Percentiles rank a stretch among this genome's conserved stretches.
Evolutionary conservation across 768 basidiomycete species (phyloP).

Genomic region (Stropharia rugosoannulata): DNA sequence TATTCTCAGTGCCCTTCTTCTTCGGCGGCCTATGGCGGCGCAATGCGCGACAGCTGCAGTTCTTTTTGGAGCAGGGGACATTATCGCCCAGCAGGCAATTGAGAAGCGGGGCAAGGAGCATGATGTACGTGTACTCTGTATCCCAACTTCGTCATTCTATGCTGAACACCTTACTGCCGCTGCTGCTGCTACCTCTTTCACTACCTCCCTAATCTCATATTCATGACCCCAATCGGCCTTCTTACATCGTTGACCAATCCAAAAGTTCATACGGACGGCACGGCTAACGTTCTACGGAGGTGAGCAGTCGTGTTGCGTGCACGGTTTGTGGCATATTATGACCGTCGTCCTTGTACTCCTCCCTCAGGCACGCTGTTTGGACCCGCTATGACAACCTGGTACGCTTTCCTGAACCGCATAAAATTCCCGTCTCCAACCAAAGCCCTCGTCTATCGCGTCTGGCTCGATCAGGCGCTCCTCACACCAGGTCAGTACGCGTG

Average conservation of each 20-base stretch:
- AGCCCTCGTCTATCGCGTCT: constrained; percentile 66
- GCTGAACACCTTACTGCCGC: no score
- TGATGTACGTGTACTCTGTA: constrained; percentile 52
- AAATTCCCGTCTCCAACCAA: constrained; percentile 62
- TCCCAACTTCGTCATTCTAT: neutral
- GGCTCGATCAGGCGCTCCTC: constrained; percentile 76
- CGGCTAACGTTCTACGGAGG: constrained; percentile 72
- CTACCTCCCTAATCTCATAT: no score
- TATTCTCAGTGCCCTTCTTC: constrained; percentile 49
- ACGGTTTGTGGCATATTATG: no score
- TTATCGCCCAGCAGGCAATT: constrained; percentile 85
- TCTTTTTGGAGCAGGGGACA: constrained; percentile 73
- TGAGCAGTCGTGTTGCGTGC: constrained; percentile 26
- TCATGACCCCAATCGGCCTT: no score
- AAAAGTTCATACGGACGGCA: constrained; percentile 41
- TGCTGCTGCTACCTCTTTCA: no score
- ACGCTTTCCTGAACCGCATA: constrained; percentile 66
- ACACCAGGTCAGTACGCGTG: constrained; percentile 54
- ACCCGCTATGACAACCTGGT: constrained; percentile 83
- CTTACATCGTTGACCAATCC: no score
- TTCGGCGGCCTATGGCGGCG: constrained; percentile 59
- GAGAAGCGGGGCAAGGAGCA: constrained; percentile 72
- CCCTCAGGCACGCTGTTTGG: constrained; percentile 68
- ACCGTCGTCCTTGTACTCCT: neutral
- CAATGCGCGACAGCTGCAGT: constrained; percentile 66